Evolutionary conservation across 164 flowering plant genomes (phyloP), one percentile per base, ranked within the genome.

Genomic region (Stephania yunnanensis): DNA sequence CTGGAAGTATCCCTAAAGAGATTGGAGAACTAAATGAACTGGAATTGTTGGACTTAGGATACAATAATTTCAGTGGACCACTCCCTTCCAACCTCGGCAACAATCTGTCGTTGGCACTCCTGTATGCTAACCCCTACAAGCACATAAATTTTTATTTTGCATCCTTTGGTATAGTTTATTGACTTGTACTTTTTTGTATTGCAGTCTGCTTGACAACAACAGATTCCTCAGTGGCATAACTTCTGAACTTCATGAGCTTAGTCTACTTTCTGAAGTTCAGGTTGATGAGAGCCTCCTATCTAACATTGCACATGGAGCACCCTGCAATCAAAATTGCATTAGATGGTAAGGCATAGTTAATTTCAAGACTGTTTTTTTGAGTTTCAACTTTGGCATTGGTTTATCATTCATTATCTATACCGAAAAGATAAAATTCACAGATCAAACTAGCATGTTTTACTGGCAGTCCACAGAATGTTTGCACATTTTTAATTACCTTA

Each of bases 31-130:
- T 91, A 84, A 83, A 84, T 73, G 88, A 86, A 72, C 82, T 94
- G 71, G 88, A 89, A 81, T 71, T 87, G 61, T 75, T 93, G 77
- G 97, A 93, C 70, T 76, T 90, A 81, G 85, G 93, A 71, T 79
- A 78, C 74, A 92, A 92, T 78, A 88, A 89, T 75, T 87, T 92
- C 73, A 82, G 81, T 31, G 90, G 88, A 30, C 80, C 83, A 48
- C 78, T 90, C 75, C 97, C 91, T 19, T 71, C 78, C 36, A 81
- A 85, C 17, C 73, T 88, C 72, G 81, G 81, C 80, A 79, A 78
- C 73, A 89, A 82, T 69, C 74, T 82, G 10, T 79, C 89, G 13
- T 81, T 85, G 74, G 48, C 79, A 74, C 82, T 86, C 71, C 87
- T 92, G 96, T 90, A 79, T 81, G 95, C 76, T 50, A 19, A 53